Evolutionary conservation across 805 yeast genomes (phyloP), one percentile per base, ranked within the genome.

Genomic region (Kazachstania psychrophila): DNA sequence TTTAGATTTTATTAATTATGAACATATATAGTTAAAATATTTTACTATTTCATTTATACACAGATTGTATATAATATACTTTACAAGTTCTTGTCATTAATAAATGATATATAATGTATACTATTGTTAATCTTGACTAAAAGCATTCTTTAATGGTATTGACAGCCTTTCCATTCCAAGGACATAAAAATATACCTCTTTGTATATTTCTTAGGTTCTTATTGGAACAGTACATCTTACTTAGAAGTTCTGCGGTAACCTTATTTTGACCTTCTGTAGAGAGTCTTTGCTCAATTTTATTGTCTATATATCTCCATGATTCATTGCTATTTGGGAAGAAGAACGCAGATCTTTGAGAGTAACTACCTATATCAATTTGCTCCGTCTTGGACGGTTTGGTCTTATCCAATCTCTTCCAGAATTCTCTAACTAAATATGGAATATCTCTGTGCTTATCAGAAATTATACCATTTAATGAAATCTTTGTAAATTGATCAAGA

Each of bases 301-400:
- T 54, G 51, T 74, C 72, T 26, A 88, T 57, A n/a, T 70, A 62
- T 22, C 63, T 65, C 97, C 97, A 89, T 4, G 82, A 69, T 12
- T 63, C 61, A 39, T 66, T 65, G 46, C 79, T 82, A 26, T 71
- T 68, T 1, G 96, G 96, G 62, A 83, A 80, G 48, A 82, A 61
- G 43, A 80, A 62, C 0, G 89, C 86, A 9, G 76, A 69, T 47
- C 79, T 71, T 52, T 80, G 83, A 82, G 89, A 80, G 13, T 18
- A 54, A 41, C 16, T 34, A 8, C 45, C 44, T 1, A 48, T 44
- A 1, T 47, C 42, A 1, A 37, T 16, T 1, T 51, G 45, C 3
- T 47, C 45, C 43, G 2, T 41, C 14, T 3, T 50, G 7, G 14
- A 2, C 11, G 4, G 2, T 10, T 11, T 44, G 2, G 48, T 46